Base-by-base conservation (phyloP, 257 asterid genomes). In the Solanum chiquidenum region DNA sequence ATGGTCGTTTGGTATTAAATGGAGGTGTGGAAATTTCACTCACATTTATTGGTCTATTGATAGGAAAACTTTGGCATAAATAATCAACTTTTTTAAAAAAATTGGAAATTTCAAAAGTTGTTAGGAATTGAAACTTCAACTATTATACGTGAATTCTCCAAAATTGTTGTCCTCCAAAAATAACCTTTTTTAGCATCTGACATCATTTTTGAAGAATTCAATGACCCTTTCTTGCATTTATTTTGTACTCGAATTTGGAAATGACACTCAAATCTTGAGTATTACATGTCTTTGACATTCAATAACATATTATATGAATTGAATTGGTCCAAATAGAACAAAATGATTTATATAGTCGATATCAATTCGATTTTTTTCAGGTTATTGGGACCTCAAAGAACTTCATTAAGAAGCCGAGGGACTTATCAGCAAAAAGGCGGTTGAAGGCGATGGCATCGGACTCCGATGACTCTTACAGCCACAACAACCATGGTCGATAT, bases 321-420 rank as follows among this genome's bases (percentile, higher is more conserved):
- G 68, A 80, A 49, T 18, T 46, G 42, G 29, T 80, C 31, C 66
- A 31, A 80, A 29, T 82, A 46, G 18, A 18, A 29, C 29, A 46
- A 1, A 5, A 27, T 16, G 29, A 80, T 20, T 49, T 49, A 49
- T 82, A 49, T 31, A 31, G 31, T 82, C 21, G 69, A 82, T 16
- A 18, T 5, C 2, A 82, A 49, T 12, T 80, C 7, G 44, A 9
- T 29, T 12, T 49, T 49, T 40, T 25, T 31, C 93, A 94, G 96
- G 91, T 92, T 76, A 89, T 89, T 5, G 95, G 96, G 12, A 88
- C 92, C 73, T 92, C 95, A 14, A 89, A 90, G 72, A 88, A 91
- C 40, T 88, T 87, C 8, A 72, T 86, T 62, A 91, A 86, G 87
- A 89, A 87, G 72, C 89, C 69, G 16, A 86, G 31, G 73, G 40